These are phyloP conservation scores for Polychytrium aggregatum DNA, from an alignment of 192 early-diverging fungal species.

Conservation along the genomic window DNA sequence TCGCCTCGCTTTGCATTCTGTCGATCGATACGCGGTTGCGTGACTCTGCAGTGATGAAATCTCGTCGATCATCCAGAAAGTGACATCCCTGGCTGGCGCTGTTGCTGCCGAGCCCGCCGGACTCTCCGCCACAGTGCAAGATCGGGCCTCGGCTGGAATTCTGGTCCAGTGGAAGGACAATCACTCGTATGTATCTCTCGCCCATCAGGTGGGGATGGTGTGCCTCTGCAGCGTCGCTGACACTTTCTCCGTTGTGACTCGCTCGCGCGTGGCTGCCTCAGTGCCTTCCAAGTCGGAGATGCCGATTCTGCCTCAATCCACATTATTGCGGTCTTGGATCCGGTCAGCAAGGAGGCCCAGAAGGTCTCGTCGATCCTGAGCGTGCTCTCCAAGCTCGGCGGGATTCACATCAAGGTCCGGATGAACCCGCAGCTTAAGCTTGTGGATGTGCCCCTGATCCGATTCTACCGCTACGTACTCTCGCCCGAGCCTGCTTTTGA, in stretches of 20 bases:
- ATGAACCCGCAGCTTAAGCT: constrained; percentile 46
- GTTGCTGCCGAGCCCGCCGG: constrained; percentile 3
- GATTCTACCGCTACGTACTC: constrained; percentile 86
- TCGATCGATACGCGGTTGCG: no score
- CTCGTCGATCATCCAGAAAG: not conserved
- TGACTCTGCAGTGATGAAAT: no score
- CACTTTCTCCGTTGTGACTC: not conserved
- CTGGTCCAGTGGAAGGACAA: no score
- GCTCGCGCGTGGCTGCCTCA: no score
- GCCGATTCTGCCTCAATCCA: not conserved
- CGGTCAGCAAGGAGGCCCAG: constrained; percentile 68
- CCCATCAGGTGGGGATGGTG: not conserved
- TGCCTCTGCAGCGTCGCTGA: not conserved
- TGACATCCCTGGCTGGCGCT: not conserved
- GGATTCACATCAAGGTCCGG: constrained; percentile 54
- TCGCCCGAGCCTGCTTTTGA: constrained; percentile 55
- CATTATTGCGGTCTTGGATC: constrained; percentile 56
- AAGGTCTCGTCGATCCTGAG: constrained; percentile 64
- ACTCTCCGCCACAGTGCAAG: no score
- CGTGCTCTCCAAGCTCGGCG: constrained; percentile 47
- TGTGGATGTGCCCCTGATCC: constrained; percentile 63
- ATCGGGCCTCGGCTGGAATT: no score
- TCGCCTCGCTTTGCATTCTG: no score
- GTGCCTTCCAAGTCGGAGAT: not conserved
- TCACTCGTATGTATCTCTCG: not conserved